Evolutionary conservation across 352 stramenopile species (phyloP), one percentile per base, ranked within the genome.

Genomic region (Globisporangium canariense): DNA sequence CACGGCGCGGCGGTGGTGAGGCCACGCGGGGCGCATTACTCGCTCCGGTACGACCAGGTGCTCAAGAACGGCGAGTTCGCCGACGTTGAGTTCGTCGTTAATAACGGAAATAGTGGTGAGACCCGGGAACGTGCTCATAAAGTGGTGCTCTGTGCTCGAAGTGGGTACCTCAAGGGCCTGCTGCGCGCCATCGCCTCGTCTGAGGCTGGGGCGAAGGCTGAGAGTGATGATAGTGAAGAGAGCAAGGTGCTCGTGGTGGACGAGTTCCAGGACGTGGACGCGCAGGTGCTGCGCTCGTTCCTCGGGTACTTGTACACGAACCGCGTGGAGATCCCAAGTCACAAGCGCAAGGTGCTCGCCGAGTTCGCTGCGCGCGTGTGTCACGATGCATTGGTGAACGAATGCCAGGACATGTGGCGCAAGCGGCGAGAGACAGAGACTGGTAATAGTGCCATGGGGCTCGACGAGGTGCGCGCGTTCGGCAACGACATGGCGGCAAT

Each of bases 231-330:
- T 0, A 46, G 67, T 13, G 55, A 53, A 6, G 63, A 49, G 13
- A 20, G 20, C 18, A 54, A 47, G 0, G 28, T 76, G 8, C 47
- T 89, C 0, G 59, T 73, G 16, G 66, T 91, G 22, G 71, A 87
- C 34, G 73, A 74, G 70, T 89, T 91, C 32, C 38, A 57, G 32
- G 81, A 90, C 53, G 78, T 88, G 2, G 83, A 91, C 38, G 65
- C 58, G 3, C 75, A 83, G 38, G 73, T 94, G 0, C 80, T 91
- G 40, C 79, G 74, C 20, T 76, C 83, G n/a, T 83, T 89, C 50
- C 66, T 94, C 49, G 34, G 57, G 22, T 94, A 79, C 62, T 55
- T 94, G 70, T 94, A 94, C 66, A 89, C 83, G 9, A 80, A 83
- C 45, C 83, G 81, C 28, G 61, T 92, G 3, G 72, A 87, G 3